These are phyloP conservation scores for Haberlea rhodopensis DNA, from an alignment of 257 asterid genomes.

Conservation along the genomic window DNA sequence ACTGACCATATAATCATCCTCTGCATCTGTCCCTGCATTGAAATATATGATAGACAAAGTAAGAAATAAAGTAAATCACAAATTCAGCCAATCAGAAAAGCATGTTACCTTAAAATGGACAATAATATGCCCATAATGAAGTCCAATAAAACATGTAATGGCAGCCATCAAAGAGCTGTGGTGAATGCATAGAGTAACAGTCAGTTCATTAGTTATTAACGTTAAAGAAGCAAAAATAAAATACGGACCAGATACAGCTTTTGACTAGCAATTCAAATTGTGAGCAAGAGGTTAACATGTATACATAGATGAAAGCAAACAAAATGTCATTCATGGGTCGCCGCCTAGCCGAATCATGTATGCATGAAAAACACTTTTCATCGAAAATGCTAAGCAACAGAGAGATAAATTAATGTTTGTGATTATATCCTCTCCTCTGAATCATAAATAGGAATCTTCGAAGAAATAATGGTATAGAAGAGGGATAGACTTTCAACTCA, in stretches of 20 bases:
- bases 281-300: too few species aligned
- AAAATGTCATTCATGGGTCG: too few species aligned
- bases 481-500: not conserved
- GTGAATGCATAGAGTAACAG: conserved; percentile 29
- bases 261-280: too few species aligned
- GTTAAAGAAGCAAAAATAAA: conserved; percentile 11
- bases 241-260: too few species aligned
- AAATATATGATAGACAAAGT: conserved; percentile 17
- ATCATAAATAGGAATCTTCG: too few species aligned
- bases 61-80: conserved; percentile 21
- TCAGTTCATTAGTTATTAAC: conserved; percentile 19
- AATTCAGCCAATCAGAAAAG: conserved; percentile 13
- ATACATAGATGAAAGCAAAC: too few species aligned
- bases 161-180: conserved; percentile 86
- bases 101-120: conserved; percentile 63
- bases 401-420: too few species aligned
- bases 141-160: conserved; percentile 74
- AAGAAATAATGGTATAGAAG: not conserved
- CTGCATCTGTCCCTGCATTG: conserved; percentile 55
- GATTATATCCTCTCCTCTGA: too few species aligned
- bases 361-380: too few species aligned
- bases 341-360: too few species aligned
- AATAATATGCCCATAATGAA: conserved; percentile 84
- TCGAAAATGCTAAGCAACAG: too few species aligned
- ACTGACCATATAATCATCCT: conserved; percentile 57